Evolutionary conservation across 768 basidiomycete species (phyloP), one percentile per base, ranked within the genome.

Genomic region (Mycena polygramma): DNA sequence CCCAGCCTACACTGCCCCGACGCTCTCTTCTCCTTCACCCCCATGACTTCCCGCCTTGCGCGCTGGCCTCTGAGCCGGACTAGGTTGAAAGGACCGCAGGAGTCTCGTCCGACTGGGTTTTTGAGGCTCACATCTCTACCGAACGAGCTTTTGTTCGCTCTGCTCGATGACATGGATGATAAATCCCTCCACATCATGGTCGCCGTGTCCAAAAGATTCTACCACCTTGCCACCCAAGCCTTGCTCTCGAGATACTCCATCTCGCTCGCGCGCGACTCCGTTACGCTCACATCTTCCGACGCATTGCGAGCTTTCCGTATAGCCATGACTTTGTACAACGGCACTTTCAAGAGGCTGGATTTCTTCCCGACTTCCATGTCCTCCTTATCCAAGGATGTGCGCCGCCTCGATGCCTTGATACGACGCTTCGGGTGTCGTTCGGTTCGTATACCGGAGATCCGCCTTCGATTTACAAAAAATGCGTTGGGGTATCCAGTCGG

Each of bases 291-390:
- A 13, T 66, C 70, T 48, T 66, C 70, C 15, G 64, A 26, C 13
- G 70, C 64, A 13, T 41, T 71, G 15, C 30, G 64, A 48, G 70
- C 70, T 48, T 58, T 71, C 7, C 70, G 70, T n/a, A 49, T 71
- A 30, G 70, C 59, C 4, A 24, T 66, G 43, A 63, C 64, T 24
- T 22, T 66, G n/a, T 57, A 24, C 53, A 13, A 35, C 8, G 54
- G 45, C 46, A 49, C 30, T 1, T 15, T 41, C 10, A 10, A 41
- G 10, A 4, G 10, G 15, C 41, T 11, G 41, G 53, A 15, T 1
- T 24, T 20, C 13, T 60, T 11, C 41, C 49, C 15, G 22, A 30
- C 30, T 30, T 30, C 48, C 6, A 13, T 15, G 1, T 22, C 14
- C 19, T 43, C 43, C 0, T 10, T 45, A 11, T 19, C 46, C 3